Conservation (phyloP, 495 filamentous ascomycete genomes). For the Xylaria longipes region DNA sequence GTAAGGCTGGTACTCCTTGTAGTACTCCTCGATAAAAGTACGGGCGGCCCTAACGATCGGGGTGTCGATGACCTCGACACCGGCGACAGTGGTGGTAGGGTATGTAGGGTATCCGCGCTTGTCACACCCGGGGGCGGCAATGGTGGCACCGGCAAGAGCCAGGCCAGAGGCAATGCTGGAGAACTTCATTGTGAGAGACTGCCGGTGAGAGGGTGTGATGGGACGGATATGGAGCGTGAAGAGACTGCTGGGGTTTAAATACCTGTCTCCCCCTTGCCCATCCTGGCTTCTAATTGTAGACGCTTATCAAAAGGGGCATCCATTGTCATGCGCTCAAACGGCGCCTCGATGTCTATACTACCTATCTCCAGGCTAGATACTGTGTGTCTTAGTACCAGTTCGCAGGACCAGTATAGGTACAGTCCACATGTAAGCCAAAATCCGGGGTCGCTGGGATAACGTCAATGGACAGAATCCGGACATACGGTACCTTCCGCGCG, state of each 20-base stretch:
- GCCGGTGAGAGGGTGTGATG: background rate
- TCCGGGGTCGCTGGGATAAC: constrained; percentile 9
- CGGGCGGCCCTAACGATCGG: constrained; percentile 16
- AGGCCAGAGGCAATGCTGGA: constrained; percentile 19
- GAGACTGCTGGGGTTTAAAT: constrained; percentile 4
- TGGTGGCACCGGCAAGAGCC: constrained; percentile 11
- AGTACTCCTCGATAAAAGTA: constrained; percentile 9
- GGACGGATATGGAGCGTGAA: background rate
- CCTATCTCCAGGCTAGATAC: background rate
- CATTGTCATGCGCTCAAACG: background rate
- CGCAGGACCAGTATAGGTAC: background rate
- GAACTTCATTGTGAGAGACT: constrained; percentile 22
- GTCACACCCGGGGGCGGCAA: background rate
- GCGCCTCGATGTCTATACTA: background rate
- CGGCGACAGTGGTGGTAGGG: constrained; percentile 12
- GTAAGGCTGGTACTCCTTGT: constrained; percentile 23
- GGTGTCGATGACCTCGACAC: constrained; percentile 21
- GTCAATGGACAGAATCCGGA: background rate
- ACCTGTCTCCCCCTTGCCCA: background rate
- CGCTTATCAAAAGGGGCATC: background rate
- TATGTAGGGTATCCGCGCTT: background rate
- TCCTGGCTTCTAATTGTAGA: background rate
- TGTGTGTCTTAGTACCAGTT: background rate
- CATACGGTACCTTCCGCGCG: background rate
- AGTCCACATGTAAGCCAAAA: constrained; percentile 18